Percentiles rank a stretch among this genome's conserved stretches.
Conservation (phyloP, 305 asterid genomes). For the Fraxinus velutina region DNA sequence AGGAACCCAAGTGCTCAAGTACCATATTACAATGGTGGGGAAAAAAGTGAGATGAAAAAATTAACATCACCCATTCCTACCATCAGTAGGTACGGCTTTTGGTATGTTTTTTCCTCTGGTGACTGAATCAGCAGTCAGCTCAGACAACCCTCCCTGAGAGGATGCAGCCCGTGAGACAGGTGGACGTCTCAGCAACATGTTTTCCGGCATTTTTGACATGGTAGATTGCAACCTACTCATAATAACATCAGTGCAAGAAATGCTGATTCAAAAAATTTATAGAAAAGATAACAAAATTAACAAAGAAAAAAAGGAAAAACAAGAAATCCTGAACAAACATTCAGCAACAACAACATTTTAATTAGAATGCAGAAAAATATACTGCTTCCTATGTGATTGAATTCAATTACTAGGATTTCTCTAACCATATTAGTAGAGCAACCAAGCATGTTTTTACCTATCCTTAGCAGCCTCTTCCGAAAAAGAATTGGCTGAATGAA, state of each 20-base stretch:
- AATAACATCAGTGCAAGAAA: conserved; percentile 19
- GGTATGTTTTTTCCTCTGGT: conserved; percentile 45
- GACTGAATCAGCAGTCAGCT: conserved; percentile 42
- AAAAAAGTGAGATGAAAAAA: not conserved
- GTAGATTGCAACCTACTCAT: conserved; percentile 42
- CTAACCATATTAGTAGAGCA: conserved; percentile 9
- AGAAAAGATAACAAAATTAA: not conserved
- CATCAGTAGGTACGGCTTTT: conserved; percentile 45
- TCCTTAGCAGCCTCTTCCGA: conserved; percentile 55
- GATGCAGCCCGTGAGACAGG: conserved; percentile 60
- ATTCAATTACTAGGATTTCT: not conserved
- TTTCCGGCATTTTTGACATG: conserved; percentile 55
- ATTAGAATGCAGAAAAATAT: not conserved
- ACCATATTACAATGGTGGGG: not conserved
- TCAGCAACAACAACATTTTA: not conserved
- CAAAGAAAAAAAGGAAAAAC: not conserved
- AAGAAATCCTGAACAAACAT: not conserved
- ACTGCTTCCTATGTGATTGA: not conserved
- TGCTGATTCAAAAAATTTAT: not conserved
- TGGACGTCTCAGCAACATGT: conserved; percentile 76
- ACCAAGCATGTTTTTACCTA: conserved; percentile 36
- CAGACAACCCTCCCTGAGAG: conserved; percentile 64
- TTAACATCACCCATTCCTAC: conserved; percentile 29
- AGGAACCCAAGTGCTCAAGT: not conserved
- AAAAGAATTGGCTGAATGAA: conserved; percentile 40